Evolutionary conservation across 371 early-diverging fungal species (phyloP), one percentile per base, ranked within the genome.

Genomic region (Entomophthora muscae): DNA sequence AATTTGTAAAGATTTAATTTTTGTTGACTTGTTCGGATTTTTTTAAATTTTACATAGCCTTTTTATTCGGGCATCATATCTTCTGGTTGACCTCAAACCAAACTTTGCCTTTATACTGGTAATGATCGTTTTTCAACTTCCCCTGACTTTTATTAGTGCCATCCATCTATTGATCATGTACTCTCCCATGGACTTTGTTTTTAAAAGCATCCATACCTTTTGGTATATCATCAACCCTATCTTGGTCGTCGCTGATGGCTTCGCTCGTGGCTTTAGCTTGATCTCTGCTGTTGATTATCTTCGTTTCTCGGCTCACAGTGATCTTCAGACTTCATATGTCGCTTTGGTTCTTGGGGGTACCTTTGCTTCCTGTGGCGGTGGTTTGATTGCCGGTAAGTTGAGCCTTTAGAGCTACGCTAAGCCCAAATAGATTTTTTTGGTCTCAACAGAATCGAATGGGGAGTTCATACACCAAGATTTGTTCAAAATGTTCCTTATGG

Each of bases 301-400:
- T 33, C 23, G 53, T 10, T 10, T 13, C 24, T 26, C 22, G 13
- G 53, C 3, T 21, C 53, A 42, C 28, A 26, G 21, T 52, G 52
- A 42, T 26, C 28, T 62, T 13, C 52, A 29, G 31, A 52, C 22
- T n/a, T 62, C 62, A 22, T 62, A 62, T 62, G 62, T 62, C 17
- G 62, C 62, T 28, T 33, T 53, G 62, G 26, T 62, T 52, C 3
- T 62, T 7, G 51, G 62, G 23, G 62, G 62, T 62, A 62, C 62
- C 2, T 21, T 62, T 24, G 62, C 52, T 23, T 10, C 62, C 26
- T 62, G 62, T 62, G 62, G 62, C 3, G 62, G 62, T 62, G 62
- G 53, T 10, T 52, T 62, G 7, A 2, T 62, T 3, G 53, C 26
- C 23, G 62, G 62, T 62, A 62, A 51, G 13, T n/a, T 27, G 17